Evolutionary conservation across 352 stramenopile species (phyloP), one percentile per base, ranked within the genome.

Genomic region (Saprolegnia diclina): DNA sequence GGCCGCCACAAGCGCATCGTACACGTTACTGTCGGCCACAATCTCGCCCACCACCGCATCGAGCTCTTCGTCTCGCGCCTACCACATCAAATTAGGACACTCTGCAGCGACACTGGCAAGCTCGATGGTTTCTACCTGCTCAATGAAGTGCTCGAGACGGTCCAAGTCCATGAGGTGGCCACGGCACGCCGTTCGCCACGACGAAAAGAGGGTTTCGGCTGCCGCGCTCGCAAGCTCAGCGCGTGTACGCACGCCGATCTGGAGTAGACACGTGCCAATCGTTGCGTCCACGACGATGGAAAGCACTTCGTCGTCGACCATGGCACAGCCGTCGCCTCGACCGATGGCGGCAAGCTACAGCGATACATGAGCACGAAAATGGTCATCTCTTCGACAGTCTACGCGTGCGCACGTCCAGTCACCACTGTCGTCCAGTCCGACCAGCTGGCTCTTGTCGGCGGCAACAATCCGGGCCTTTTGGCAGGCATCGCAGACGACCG

Each of bases 21-120:
- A 63, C 5, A 90, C 38, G 18, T 45, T 19, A 6, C 89, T 76
- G 22, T 68, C 72, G 5, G 79, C 78, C 13, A 91, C 71, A 50
- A 93, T 79, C 62, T 95, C 81, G 45, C 61, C 48, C 77, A 95
- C 91, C 54, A 79, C 74, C 62, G 93, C 85, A 66, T 95, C 91
- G 24, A 95, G 72, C 72, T 92, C 81, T 56, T 93, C 80, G 54
- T 91, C 73, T 40, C 85, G 79, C 7, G 84, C 85, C 76, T 91
- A 74, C 50, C 35, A 38, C 14, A 29, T 50, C 10, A 38, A 56
- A 42, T 59, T 38, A 42, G 65, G 40, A 48, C 3, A 18, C 22
- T 37, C 22, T 48, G 38, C 24, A 32, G 6, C 45, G 24, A 32
- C 10, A 46, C 42, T 37, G 21, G 54, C 24, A 69, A 63, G 26